Evolutionary conservation across 192 early-diverging fungal species (phyloP), one percentile per base, ranked within the genome.

Genomic region (Coemansia sp.): DNA sequence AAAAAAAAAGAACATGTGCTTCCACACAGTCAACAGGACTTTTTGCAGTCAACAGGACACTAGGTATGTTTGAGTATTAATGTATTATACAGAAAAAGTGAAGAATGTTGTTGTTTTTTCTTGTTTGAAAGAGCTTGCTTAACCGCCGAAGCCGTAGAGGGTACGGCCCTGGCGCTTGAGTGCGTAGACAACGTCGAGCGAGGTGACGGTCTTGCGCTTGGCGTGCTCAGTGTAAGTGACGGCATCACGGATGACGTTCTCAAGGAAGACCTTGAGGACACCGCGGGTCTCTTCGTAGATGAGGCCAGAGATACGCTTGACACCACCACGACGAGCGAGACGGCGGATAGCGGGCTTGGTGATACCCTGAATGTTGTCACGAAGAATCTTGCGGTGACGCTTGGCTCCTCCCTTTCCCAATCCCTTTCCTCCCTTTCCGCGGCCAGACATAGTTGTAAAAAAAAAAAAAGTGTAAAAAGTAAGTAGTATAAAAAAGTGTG

Each of bases 171-270:
- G 95, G 81, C 94, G 88, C 89, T 97, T 97, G 87, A 97, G 89
- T 34, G 94, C 93, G 84, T 98, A 98, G 85, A 99, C 96, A 50
- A 99, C 98, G 85, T 99, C 98, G 45, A 99, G 90, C 42, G 96
- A 97, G 60, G 98, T 99, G 78, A 98, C 96, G 76, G 96, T 98
- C 94, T 98, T 95, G 85, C 94, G 86, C 88, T 94, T 95, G 84
- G 94, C 96, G 91, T 98, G 96, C 84, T 98, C 95, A 70, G 96
- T 97, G 90, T 98, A 98, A 78, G 96, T 98, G 77, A 98, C 96
- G 61, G 96, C 92, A 82, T 98, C 96, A 74, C 96, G 91, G 85
- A 98, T 98, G 85, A 98, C 96, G 87, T 95, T 95, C 88, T 98
- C 96, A 73, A 98, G 92, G 89, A 98, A 98, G 68, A 91, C 88